Base-by-base conservation (phyloP, 78 protist species). In the Mantamonas sphyraenae region DNA sequence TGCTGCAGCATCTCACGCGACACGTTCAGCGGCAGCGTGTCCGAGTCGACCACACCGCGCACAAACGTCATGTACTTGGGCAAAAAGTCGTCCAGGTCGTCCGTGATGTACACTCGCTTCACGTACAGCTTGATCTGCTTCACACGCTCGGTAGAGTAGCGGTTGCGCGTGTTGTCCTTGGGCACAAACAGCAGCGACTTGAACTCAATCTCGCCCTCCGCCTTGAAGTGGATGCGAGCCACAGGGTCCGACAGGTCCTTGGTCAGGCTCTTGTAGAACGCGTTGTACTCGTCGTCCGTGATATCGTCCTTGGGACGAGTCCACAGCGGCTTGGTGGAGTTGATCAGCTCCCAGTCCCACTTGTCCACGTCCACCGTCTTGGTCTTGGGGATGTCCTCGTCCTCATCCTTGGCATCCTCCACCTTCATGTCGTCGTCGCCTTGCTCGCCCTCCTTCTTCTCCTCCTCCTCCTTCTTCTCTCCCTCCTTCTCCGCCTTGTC, bases 21-120 rank as follows among this genome's bases (percentile, higher is more conserved):
- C 2, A 98, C 97, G 81, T 98, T 93, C 58, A 98, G 85, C 53
- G 99, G 98, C 38, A 98, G 69, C 68, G 93, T 98, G 55, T 98
- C 99, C 16, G 95, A 76, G 69, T 97, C 99, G 31, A 98, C 94
- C 30, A 98, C 81, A 38, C 99, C 99, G 35, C 71, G 70, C 64
- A 98, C 42, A 85, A 98, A 98, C 31, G 60, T 7, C 19, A 97
- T 86, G 91, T 94, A 98, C 31, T 76, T 64, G 50, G 99, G 99
- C 70, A 96, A 72, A 7, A 96, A 56, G 26, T 96, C 99, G 35
- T 77, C 70, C 63, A 93, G 56, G 56, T 89, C 96, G 62, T 93
- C 99, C 42, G 97, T 77, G 77, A 90, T 86, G 86, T 94, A 92
- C 43, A 97, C 99, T 3, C 98, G 81, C 70, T 93, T 86, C n/a